Percentiles rank a stretch among this genome's conserved stretches.
Conservation (phyloP, 352 stramenopile genomes). For the Globisporangium parvum region DNA sequence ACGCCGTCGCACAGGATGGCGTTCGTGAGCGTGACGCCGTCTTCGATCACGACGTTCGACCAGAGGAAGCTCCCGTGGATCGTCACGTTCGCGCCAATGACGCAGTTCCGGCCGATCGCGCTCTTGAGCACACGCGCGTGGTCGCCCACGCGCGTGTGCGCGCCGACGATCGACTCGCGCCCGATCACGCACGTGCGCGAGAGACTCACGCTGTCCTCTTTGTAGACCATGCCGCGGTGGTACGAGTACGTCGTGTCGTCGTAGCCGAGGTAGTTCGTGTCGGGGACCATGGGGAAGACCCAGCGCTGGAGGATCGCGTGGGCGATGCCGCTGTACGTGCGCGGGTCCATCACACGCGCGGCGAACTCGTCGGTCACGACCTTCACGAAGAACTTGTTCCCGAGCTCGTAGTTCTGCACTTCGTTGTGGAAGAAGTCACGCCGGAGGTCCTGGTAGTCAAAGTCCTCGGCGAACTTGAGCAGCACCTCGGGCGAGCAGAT, state of each 20-base stretch:
- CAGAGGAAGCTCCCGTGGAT: conserved; percentile 80
- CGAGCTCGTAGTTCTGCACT: conserved; percentile 96
- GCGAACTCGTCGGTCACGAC: conserved; percentile 92
- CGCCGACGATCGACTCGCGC: conserved; percentile 71
- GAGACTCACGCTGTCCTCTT: conserved; percentile 60
- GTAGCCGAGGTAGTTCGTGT: conserved; percentile 80
- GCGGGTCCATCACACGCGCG: conserved; percentile 90
- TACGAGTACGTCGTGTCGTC: conserved; percentile 67
- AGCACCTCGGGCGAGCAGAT: conserved; percentile 98
- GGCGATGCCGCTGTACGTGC: conserved; percentile 91
- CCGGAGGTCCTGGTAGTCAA: conserved; percentile 97
- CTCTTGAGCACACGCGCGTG: conserved; percentile 51
- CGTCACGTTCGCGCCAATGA: conserved; percentile 61
- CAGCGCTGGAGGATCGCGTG: conserved; percentile 93
- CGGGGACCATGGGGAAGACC: conserved; percentile 95
- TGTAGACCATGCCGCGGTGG: conserved; percentile 80
- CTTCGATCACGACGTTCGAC: conserved; percentile 77
- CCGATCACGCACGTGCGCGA: conserved; percentile 60
- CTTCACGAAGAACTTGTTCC: conserved; percentile 95
- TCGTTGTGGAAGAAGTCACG: conserved; percentile 95
- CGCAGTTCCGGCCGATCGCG: conserved; percentile 62
- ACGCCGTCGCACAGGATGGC: conserved; percentile 85
- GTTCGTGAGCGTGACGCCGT: conserved; percentile 64
- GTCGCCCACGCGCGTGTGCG: conserved; percentile 47
- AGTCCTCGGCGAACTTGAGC: conserved; percentile 96